Evolutionary conservation across 768 basidiomycete genomes (phyloP).

Genomic region (Podaxis pistillaris): DNA sequence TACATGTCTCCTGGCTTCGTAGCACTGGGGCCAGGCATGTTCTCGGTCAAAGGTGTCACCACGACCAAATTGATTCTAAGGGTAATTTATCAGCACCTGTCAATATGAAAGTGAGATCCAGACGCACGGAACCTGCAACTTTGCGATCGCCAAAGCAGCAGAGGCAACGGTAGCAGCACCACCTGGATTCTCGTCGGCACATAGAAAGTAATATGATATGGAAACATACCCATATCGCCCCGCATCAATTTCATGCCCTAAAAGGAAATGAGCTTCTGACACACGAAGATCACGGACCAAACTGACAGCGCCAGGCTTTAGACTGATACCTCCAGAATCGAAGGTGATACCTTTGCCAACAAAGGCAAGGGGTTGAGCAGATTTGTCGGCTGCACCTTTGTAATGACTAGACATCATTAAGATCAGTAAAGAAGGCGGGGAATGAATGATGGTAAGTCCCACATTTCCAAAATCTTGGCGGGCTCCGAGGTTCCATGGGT

Average conservation of each 20-base stretch:
- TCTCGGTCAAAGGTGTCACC: conserved; percentile 76
- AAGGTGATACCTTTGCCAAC: conserved; percentile 93
- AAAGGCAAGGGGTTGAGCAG: conserved; percentile 63
- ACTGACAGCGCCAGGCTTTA: conserved; percentile 73
- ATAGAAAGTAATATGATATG: background rate
- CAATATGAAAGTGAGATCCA: background rate
- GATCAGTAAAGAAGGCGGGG: background rate
- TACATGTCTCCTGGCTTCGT: conserved; percentile 86
- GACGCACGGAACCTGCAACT: conserved; percentile 75
- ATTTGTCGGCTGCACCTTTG: conserved; percentile 61
- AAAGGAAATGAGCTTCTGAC: background rate
- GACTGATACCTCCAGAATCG: conserved; percentile 83
- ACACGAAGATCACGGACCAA: background rate
- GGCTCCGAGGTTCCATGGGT: conserved; percentile 81
- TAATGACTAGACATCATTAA: conserved; percentile 57
- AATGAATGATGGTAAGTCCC: conserved; percentile 16
- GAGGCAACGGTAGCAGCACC: conserved; percentile 80
- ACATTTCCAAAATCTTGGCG: conserved; percentile 87
- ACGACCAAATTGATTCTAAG: conserved; percentile 72
- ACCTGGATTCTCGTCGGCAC: conserved; percentile 32
- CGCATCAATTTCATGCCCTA: conserved; percentile 85
- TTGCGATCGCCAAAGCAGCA: conserved; percentile 74
- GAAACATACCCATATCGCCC: conserved; percentile 72
- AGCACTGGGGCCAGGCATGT: conserved; percentile 75
- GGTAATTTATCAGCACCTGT: background rate